Base-by-base conservation (phyloP, 495 filamentous ascomycete genomes). In the Penicillium desertorum region DNA sequence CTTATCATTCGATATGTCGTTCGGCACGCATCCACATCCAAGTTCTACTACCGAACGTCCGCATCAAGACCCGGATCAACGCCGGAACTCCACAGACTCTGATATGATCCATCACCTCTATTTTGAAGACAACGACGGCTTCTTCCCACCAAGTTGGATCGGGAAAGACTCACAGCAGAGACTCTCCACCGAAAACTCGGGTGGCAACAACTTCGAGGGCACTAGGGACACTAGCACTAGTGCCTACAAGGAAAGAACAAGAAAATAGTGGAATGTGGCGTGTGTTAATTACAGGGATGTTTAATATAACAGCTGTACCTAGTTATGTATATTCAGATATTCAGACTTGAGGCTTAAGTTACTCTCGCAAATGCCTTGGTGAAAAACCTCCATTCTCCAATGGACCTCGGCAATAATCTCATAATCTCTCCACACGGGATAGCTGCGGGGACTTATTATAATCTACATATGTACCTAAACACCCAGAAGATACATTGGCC, bases 61-160 rank as follows among this genome's bases (percentile, higher is more conserved):
- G 8, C 55, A 53, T 9, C 22, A 36, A 0, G 36, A 56, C 20
- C 45, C 37, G 12, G 34, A 55, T 41, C 58, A 44, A 39, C 63
- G 42, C 6, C 47, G 36, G 39, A 39, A 45, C 23, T 54, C 34
- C 20, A 55, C 45, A 6, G 56, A 63, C 20, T 54, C 61, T 4
- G 56, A 64, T n/a, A 36, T 64, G n/a, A 52, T 60, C 42, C 73
- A 77, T 61, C 64, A 71, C 57, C 72, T 74, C 14, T 70, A 74
- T 47, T 76, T 71, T 25, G 73, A 77, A 47, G 73, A 77, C 44
- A 75, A 77, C 52, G 71, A 70, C 23, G 64, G 68, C 46, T 77
- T 77, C 57, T 77, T 77, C 32, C 71, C 73, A n/a, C 73, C 73
- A 9, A 63, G 36, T 39, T 69, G 66, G 66, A 50, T 75, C 11